These are phyloP conservation scores for Bothriochloa decipiens DNA, from an alignment of 176 grass and related monocot species.

Conservation along the genomic window DNA sequence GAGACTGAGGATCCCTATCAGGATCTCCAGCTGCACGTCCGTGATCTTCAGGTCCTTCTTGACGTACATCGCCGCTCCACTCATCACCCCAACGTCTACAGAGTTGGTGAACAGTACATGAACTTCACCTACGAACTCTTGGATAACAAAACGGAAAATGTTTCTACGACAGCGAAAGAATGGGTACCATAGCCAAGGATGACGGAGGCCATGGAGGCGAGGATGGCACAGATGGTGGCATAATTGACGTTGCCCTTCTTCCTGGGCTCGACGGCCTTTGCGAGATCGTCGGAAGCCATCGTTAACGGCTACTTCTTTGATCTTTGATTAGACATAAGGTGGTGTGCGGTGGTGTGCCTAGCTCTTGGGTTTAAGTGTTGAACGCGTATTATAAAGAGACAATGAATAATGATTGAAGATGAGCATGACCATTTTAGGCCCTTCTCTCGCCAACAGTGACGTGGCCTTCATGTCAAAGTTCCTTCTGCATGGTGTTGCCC, in stretches of 20 bases:
- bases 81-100: slow-evolving; percentile 74
- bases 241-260: slow-evolving; percentile 49
- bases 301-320: neutral
- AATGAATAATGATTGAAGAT: neutral
- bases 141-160: neutral
- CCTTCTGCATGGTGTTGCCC: no score
- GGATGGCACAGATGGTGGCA: slow-evolving; percentile 56
- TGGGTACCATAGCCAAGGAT: slow-evolving; percentile 68
- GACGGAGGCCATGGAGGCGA: slow-evolving; percentile 74
- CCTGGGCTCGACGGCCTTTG: neutral
- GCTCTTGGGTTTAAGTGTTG: neutral
- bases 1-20: slow-evolving; percentile 64
- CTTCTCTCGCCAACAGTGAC: neutral
- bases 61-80: slow-evolving; percentile 60
- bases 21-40: slow-evolving; percentile 60
- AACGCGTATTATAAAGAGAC: neutral
- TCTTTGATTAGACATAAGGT: neutral
- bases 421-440: neutral
- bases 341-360: neutral
- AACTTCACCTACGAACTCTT: no score
- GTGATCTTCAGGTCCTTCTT: slow-evolving; percentile 54
- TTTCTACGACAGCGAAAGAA: no score
- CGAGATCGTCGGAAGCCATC: neutral
- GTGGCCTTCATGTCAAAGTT: neutral
- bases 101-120: neutral